Conservation (phyloP, 176 grass and related monocot species). For the Secale cereale region DNA sequence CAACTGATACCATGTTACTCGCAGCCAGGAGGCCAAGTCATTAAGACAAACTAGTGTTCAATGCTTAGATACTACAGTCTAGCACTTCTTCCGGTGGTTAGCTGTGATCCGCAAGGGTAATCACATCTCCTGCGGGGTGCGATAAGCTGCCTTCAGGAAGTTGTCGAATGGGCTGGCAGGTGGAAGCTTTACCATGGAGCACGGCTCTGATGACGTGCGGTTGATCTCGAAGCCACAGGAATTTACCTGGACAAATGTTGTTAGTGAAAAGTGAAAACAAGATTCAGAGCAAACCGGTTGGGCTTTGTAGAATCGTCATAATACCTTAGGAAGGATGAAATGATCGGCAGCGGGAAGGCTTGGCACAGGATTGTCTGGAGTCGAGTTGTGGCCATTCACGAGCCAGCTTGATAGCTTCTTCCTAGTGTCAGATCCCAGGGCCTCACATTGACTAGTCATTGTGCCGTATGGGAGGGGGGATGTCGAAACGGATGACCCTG, state of each 20-base stretch:
- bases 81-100: conserved; percentile 5
- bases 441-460: conserved; percentile 96
- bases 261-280: background rate
- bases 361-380: conserved; percentile 46
- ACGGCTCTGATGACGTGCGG: conserved; percentile 26
- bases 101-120: conserved; percentile 21
- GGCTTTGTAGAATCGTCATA: conserved; percentile 17
- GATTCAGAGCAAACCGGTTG: background rate
- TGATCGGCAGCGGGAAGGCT: conserved; percentile 29
- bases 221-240: conserved; percentile 38
- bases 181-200: conserved; percentile 66
- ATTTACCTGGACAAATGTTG: conserved; percentile 47
- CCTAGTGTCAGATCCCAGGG: conserved; percentile 78
- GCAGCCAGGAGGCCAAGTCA: background rate
- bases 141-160: conserved; percentile 82
- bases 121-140: conserved; percentile 43
- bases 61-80: conserved; percentile 10
- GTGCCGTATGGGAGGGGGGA: conserved; percentile 89
- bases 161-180: conserved; percentile 93
- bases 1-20: conserved; percentile 6
- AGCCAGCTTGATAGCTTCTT: conserved; percentile 97
- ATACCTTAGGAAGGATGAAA: conserved; percentile 62
- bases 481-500: conserved; percentile 84
- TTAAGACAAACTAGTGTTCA: conserved; percentile 5
- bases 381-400: conserved; percentile 53